Evolutionary conservation across 108 stramenopile species (phyloP).

Genomic region (Hondaea fermentalgiana): DNA sequence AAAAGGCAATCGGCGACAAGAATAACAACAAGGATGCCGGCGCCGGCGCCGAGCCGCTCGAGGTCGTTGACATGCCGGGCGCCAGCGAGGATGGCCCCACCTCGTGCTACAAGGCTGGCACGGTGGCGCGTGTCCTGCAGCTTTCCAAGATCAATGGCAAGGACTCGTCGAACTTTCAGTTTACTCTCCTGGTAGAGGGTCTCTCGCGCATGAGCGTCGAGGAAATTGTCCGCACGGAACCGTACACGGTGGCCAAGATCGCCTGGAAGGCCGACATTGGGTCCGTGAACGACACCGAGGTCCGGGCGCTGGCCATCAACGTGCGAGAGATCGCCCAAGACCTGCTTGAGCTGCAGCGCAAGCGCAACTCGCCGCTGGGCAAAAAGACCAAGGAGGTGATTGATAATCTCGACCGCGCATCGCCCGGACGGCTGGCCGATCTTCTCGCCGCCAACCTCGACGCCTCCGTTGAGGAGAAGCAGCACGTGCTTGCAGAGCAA

Average conservation of each 20-base stretch:
- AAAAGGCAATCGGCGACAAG: too few relatives aligned
- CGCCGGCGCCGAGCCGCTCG: neutral
- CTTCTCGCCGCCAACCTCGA: constrained; percentile 73
- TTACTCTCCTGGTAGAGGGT: neutral
- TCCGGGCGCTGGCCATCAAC: neutral
- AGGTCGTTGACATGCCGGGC: neutral
- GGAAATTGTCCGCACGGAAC: neutral
- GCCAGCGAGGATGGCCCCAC: neutral
- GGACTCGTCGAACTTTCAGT: neutral
- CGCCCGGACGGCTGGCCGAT: constrained; percentile 84
- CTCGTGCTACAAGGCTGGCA: neutral
- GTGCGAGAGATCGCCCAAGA: constrained; percentile 69
- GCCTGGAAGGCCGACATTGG: neutral
- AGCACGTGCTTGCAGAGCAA: constrained; percentile 75
- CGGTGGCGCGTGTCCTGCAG: constrained; percentile 5
- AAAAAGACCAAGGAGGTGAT: constrained; percentile 77
- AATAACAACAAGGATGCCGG: neutral
- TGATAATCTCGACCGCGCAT: constrained; percentile 68
- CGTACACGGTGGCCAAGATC: neutral
- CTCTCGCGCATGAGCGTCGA: constrained; percentile 13
- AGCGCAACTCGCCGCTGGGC: constrained; percentile 76
- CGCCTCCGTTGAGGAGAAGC: constrained; percentile 71
- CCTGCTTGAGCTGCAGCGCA: constrained; percentile 77
- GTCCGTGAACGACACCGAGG: neutral
- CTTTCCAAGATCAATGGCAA: neutral